Conservation (phyloP, 2,329 filamentous ascomycete species). For the Grosmannia clavigera region DNA sequence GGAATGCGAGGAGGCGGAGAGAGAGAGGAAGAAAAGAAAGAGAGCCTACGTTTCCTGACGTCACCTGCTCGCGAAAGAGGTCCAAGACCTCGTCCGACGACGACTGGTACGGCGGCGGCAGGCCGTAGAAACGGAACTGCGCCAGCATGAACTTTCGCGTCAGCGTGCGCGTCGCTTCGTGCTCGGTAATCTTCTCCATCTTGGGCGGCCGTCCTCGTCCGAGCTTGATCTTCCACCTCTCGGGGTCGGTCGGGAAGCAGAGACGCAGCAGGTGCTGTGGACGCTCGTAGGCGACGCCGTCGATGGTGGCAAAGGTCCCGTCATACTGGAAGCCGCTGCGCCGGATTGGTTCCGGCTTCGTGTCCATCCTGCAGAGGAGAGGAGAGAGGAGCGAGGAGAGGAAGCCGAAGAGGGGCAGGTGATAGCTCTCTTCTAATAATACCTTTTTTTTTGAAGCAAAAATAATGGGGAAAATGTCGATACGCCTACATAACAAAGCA, state of each 20-base stretch:
- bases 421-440: background rate
- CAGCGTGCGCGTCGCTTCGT: constrained; percentile 10
- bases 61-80: constrained; percentile 12
- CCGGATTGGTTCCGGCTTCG: constrained; percentile 13
- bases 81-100: constrained; percentile 11
- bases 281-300: constrained; percentile 13
- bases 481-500: background rate
- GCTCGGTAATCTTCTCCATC: constrained; percentile 14
- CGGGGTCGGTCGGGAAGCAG: constrained; percentile 12
- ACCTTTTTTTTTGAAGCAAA: constrained; percentile 6
- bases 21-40: background rate
- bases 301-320: constrained; percentile 12
- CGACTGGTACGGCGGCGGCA: constrained; percentile 13
- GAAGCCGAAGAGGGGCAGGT: background rate
- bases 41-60: constrained; percentile 7
- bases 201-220: constrained; percentile 14
- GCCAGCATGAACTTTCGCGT: constrained; percentile 13
- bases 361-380: background rate
- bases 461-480: background rate
- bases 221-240: constrained; percentile 15
- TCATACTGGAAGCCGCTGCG: constrained; percentile 21
- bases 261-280: constrained; percentile 14
- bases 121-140: constrained; percentile 14
- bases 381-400: background rate
- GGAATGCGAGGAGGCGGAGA: background rate